Conservation (phyloP, 1,284 basidiomycete genomes). For the Bondarzewia mesenterica region DNA sequence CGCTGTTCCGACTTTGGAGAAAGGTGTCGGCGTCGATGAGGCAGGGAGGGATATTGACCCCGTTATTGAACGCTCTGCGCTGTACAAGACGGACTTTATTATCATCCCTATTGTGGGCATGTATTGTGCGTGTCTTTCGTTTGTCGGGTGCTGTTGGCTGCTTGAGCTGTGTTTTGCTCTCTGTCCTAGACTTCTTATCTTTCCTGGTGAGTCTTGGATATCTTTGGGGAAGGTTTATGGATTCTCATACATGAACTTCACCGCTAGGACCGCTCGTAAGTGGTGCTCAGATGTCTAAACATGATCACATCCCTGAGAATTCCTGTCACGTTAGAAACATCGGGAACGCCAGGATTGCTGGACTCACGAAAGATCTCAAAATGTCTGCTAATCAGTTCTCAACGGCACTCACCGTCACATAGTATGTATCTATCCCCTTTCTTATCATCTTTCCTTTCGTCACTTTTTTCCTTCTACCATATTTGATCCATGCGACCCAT, state of each 20-base stretch:
- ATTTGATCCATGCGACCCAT: no score
- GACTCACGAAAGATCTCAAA: constrained; percentile 43
- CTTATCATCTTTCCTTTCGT: not conserved
- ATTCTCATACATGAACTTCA: no score
- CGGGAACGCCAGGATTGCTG: constrained; percentile 52
- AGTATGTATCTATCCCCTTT: constrained; percentile 11
- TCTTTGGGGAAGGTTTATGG: not conserved
- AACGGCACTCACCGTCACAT: constrained; percentile 12
- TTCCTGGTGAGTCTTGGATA: constrained; percentile 9
- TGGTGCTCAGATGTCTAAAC: not conserved
- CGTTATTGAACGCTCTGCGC: not conserved
- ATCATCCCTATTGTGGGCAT: constrained; percentile 40
- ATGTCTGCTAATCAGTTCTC: constrained; percentile 37
- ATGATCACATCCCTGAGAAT: constrained; percentile 15
- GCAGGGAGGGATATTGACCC: not conserved
- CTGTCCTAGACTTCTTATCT: constrained; percentile 9
- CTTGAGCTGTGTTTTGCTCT: not conserved
- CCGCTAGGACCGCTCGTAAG: not conserved
- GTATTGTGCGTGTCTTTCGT: constrained; percentile 31
- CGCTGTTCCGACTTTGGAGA: no score
- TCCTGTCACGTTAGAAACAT: constrained; percentile 35
- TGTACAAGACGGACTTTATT: constrained; percentile 35
- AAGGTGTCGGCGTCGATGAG: no score
- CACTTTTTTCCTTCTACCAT: not conserved
- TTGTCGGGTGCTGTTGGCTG: not conserved